Evolutionary conservation across 768 basidiomycete genomes (phyloP).

Genomic region (Lactarius pseudohatsudake): DNA sequence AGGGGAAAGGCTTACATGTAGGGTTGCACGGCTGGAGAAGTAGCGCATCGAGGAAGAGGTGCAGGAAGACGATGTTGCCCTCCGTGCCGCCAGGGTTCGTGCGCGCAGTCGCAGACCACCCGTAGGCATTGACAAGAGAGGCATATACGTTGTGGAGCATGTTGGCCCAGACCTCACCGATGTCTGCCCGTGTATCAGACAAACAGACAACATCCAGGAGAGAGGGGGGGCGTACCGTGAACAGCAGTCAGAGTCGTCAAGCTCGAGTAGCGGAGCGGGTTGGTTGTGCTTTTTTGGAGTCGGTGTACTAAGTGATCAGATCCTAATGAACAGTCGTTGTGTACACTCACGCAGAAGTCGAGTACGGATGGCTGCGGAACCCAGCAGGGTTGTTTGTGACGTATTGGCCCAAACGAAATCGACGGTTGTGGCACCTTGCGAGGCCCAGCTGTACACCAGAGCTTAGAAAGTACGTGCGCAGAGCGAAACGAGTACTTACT

Average conservation of each 20-base stretch:
- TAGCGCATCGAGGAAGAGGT: slow-evolving; percentile 51
- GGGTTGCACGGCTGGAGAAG: slow-evolving; percentile 50
- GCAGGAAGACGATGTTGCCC: slow-evolving; percentile 55
- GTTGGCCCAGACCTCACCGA: slow-evolving; percentile 61
- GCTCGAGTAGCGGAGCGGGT: no score
- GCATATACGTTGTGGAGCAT: slow-evolving; percentile 42
- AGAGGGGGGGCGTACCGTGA: not conserved
- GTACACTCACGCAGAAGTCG: no score
- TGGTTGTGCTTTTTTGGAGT: no score
- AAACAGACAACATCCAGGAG: not conserved
- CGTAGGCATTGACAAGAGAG: slow-evolving; percentile 33
- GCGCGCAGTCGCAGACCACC: slow-evolving; percentile 38
- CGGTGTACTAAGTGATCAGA: no score
- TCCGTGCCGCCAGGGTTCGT: slow-evolving; percentile 43
- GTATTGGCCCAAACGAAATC: slow-evolving; percentile 35
- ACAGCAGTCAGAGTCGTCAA: no score
- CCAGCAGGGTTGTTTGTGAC: no score
- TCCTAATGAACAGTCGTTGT: no score
- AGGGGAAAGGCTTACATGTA: slow-evolving; percentile 41
- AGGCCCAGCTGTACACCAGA: slow-evolving; percentile 34
- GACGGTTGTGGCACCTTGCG: slow-evolving; percentile 39
- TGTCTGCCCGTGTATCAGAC: slow-evolving; percentile 34
- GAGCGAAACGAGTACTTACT: slow-evolving; percentile 18
- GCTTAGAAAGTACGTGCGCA: slow-evolving; percentile 9
- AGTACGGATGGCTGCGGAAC: no score